Evolutionary conservation across 2,329 filamentous ascomycete species (phyloP), one percentile per base, ranked within the genome.

Genomic region (Tolypocladium nubicola): DNA sequence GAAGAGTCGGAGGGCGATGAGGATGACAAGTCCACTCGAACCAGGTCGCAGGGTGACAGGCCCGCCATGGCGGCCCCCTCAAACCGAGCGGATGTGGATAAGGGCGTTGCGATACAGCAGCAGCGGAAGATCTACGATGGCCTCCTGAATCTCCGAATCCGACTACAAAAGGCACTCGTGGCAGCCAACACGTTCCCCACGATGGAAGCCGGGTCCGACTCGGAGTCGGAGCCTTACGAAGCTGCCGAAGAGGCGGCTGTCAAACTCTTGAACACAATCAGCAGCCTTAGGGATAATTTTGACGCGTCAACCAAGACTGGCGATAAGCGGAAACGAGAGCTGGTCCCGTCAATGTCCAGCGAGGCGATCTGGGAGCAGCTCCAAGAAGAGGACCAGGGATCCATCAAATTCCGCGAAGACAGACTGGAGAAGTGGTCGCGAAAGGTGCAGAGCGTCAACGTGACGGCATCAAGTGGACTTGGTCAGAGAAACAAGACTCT

Each of bases 371-470:
- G 89, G 89, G 76, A 82, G 16, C 80, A 83, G 53, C 87, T 94
- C 75, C 75, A 84, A 61, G 74, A 76, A 2, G 78, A 87, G 9
- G 91, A 97, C 66, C 68, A 79, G 33, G 73, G 77, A 2, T 77
- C 81, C 1, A 66, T 80, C 26, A 73, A 81, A 6, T 81, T 85
- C 63, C 85, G 93, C 56, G 85, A 87, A 62, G 80, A 83, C 23
- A 82, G 87, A 0, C 79, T 99, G 14, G 87, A 96, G 67, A 95
- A 95, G 71, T 99, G 94, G 94, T 94, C 91, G 21, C 76, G 79
- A 58, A 94, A 93, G 71, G 74, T 76, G 40, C 71, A 73, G 56
- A 70, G 70, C 39, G 86, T 90, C 52, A 72, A 69, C 49, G 64
- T 70, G 41, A 62, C 64, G 11, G 62, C 64, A 10, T 54, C 61